Percentiles rank a stretch among this genome's conserved stretches.
These are phyloP conservation scores for Cyclocybe cylindracea DNA, from an alignment of 768 basidiomycete species.

Conservation along the genomic window DNA sequence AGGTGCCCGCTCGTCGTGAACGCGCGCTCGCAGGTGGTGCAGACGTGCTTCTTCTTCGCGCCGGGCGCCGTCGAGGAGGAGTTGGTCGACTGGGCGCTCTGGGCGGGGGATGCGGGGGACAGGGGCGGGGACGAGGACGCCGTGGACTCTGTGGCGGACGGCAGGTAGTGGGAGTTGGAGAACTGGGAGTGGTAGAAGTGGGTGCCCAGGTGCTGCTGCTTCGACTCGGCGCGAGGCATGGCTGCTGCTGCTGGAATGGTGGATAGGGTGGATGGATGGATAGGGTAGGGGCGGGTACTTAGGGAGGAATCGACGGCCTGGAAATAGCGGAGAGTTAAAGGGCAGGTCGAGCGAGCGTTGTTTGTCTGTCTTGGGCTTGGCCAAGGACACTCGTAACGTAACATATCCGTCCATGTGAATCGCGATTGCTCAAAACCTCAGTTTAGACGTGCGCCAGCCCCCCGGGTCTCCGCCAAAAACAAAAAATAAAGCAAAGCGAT, in stretches of 20 bases:
- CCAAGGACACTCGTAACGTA: slow-evolving; percentile 31
- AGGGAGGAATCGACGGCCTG: slow-evolving; percentile 12
- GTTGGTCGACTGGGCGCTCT: slow-evolving; percentile 1
- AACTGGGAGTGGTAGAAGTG: slow-evolving; percentile 37
- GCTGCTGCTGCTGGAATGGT: slow-evolving; percentile 7
- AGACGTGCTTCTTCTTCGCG: slow-evolving; percentile 59
- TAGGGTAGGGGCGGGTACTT: slow-evolving; percentile 10
- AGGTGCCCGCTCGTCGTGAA: slow-evolving; percentile 92
- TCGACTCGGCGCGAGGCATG: slow-evolving; percentile 41
- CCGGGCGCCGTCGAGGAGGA: slow-evolving; percentile 12
- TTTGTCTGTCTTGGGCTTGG: slow-evolving; percentile 33
- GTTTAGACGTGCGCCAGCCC: slow-evolving; percentile 29
- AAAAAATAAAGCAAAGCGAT: slow-evolving; percentile 9
- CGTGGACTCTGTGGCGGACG: slow-evolving; percentile 8
- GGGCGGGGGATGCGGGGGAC: slow-evolving; percentile 24
- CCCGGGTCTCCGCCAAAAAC: slow-evolving; percentile 15
- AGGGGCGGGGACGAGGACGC: slow-evolving; percentile 25
- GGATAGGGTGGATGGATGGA: slow-evolving; percentile 6
- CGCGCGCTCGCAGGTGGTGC: slow-evolving; percentile 68
- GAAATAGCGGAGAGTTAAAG: slow-evolving; percentile 24
- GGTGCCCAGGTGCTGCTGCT: slow-evolving; percentile 19
- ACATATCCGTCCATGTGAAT: slow-evolving; percentile 28
- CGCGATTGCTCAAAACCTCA: slow-evolving; percentile 18
- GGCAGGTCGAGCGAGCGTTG: slow-evolving; percentile 14
- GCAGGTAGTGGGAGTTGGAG: slow-evolving; percentile 22